These are phyloP conservation scores for Magnusiomyces clavatus DNA, from an alignment of 1,139 yeast species.

Conservation along the genomic window DNA sequence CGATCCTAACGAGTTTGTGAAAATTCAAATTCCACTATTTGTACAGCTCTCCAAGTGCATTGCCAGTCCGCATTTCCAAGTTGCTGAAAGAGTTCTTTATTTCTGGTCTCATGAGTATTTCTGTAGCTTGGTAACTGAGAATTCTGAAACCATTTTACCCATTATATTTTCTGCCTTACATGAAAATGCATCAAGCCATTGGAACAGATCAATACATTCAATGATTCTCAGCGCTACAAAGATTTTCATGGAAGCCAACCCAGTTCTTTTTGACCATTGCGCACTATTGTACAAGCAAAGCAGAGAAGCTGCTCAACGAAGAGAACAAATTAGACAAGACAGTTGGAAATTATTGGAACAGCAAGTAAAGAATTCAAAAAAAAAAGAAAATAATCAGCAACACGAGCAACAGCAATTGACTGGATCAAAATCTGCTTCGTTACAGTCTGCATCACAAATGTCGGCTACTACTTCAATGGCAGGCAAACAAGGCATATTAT, in stretches of 20 bases:
- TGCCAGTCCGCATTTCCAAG: conserved; percentile 94
- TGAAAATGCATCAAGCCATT: conserved; percentile 55
- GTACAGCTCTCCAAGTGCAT: conserved; percentile 93
- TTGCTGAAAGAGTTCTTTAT: conserved; percentile 88
- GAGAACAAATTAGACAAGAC: conserved; percentile 52
- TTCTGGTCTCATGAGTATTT: conserved; percentile 95
- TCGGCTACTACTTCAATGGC: too few relatives aligned
- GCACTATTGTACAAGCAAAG: conserved; percentile 76
- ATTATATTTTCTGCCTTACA: conserved; percentile 85
- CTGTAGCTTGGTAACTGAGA: conserved; percentile 78
- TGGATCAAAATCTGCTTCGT: conserved; percentile 3
- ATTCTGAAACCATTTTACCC: conserved; percentile 85
- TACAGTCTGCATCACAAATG: neutral
- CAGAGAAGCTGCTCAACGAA: conserved; percentile 54
- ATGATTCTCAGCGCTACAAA: conserved; percentile 87
- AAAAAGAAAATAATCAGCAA: neutral
- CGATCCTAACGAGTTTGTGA: conserved; percentile 86
- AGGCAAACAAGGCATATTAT: too few relatives aligned
- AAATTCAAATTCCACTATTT: conserved; percentile 87
- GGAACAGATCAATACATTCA: conserved; percentile 92
- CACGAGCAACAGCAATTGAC: neutral
- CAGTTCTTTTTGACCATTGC: conserved; percentile 86
- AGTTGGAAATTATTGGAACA: conserved; percentile 71
- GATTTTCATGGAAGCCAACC: conserved; percentile 89
- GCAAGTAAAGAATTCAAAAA: conserved; percentile 34